Conservation (phyloP, 805 yeast genomes). For the Schwanniomyces occidentalis region DNA sequence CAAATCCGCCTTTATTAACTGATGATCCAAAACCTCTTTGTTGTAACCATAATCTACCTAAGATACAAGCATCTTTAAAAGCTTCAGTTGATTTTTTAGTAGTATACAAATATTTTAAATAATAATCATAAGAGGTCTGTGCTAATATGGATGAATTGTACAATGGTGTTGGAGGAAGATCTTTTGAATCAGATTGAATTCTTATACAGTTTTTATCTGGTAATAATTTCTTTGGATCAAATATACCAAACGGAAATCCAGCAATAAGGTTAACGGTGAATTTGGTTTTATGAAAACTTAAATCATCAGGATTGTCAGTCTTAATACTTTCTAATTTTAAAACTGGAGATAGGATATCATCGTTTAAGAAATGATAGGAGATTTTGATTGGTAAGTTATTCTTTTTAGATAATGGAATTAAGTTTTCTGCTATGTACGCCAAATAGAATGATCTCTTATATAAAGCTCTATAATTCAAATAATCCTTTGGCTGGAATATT, state of each 20-base stretch:
- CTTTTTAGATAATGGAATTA: conserved; percentile 53
- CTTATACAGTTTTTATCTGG: conserved; percentile 85
- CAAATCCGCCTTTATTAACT: conserved; percentile 76
- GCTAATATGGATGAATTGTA: conserved; percentile 82
- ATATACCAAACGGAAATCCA: conserved; percentile 69
- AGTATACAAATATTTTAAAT: conserved; percentile 73
- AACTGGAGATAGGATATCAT: conserved; percentile 75
- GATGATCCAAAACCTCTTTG: conserved; percentile 80
- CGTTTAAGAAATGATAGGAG: conserved; percentile 68
- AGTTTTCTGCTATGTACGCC: conserved; percentile 71
- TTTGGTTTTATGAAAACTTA: conserved; percentile 61
- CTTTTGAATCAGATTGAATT: conserved; percentile 49
- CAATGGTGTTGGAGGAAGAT: conserved; percentile 74
- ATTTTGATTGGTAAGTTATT: conserved; percentile 61
- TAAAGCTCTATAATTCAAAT: conserved; percentile 82
- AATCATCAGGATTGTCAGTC: conserved; percentile 50
- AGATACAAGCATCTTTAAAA: conserved; percentile 81
- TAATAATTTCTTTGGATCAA: conserved; percentile 72
- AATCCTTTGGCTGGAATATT: conserved; percentile 83
- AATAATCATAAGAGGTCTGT: conserved; percentile 65
- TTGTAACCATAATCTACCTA: conserved; percentile 87
- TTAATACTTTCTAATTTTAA: conserved; percentile 59
- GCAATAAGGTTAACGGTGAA: conserved; percentile 71
- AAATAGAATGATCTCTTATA: conserved; percentile 88
- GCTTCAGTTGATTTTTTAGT: conserved; percentile 75